Base-by-base conservation (phyloP, 768 basidiomycete species). In the Leucosporidium creatinivorum region DNA sequence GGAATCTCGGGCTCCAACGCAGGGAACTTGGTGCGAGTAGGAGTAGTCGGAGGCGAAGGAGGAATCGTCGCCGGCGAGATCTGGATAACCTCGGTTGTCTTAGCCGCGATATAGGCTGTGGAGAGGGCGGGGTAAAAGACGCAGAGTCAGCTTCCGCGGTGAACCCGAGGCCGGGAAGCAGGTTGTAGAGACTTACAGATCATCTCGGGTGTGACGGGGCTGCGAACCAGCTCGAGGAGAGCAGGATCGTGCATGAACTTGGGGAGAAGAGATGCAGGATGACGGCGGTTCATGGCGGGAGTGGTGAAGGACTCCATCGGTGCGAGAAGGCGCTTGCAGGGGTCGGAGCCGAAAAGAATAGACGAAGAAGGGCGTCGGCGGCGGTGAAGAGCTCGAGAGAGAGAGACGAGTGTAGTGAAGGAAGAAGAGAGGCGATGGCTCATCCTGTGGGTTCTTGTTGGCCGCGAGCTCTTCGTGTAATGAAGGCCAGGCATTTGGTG, bases 121-220 rank as follows among this genome's bases (percentile, higher is more conserved):
- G 60, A 21, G 55, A 48, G 39, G 21, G 28, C 13, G 23, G 1
- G 30, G 25, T 2, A 36, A 21, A 21, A 30, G 36, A 39, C 36
- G 56, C 36, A 21, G 9, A 25, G 52, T 31, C 64, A 51, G 66
- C 50, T 15, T n/a, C 30, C 56, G 17, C 30, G 28, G 33, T 48
- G 39, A 3, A 47, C 48, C 57, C 58, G 39, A 26, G 2, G 28
- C 61, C 28, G 50, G 44, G 55, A 60, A 26, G 33, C 49, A 31
- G 54, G 2, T 51, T 51, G 15, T 51, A 44, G 8, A 44, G 23
- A 77, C 79, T 67, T 62, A 81, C 84, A 77, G 77, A 97, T 84
- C 88, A 97, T 93, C 66, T 91, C 89, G 76, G 83, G 80, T 8
- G 90, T 85, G 57, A 97, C 89, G 33, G 84, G 85, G 74, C 83